Conservation (phyloP, 306 rosid genomes). For the Vigna trinervia region DNA sequence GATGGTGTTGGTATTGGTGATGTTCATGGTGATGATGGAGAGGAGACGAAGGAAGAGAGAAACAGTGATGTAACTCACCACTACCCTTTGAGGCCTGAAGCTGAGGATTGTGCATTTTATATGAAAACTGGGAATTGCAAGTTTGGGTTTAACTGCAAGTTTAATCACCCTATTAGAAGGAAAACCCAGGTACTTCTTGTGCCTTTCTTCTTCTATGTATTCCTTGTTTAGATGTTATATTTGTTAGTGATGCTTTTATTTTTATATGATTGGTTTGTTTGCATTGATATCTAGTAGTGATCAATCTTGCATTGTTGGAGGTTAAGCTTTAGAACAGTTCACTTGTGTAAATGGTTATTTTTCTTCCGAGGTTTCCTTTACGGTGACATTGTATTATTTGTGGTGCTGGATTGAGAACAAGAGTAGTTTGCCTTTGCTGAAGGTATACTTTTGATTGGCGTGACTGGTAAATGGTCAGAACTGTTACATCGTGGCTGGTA, state of each 20-base stretch:
- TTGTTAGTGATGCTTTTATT: slow-evolving; percentile 21
- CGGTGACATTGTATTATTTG: slow-evolving; percentile 4
- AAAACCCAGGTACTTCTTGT: slow-evolving; percentile 62
- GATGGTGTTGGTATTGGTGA: not conserved
- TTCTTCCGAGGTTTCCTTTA: slow-evolving; percentile 20
- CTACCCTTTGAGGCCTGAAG: slow-evolving; percentile 89
- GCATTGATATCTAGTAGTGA: not conserved
- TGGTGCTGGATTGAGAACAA: slow-evolving; percentile 23
- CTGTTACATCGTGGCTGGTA: not conserved
- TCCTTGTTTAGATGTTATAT: not conserved
- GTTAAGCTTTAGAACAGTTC: not conserved
- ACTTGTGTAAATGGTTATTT: slow-evolving; percentile 1
- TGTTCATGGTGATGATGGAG: slow-evolving; percentile 36
- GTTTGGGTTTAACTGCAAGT: slow-evolving; percentile 87
- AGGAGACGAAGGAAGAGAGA: slow-evolving; percentile 35
- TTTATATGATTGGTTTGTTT: not conserved
- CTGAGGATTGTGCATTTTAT: slow-evolving; percentile 88
- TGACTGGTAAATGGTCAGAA: slow-evolving; percentile 15
- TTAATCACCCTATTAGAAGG: slow-evolving; percentile 82
- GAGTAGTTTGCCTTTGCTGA: slow-evolving; percentile 24
- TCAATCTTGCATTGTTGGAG: not conserved
- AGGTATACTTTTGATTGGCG: slow-evolving; percentile 33
- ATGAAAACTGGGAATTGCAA: slow-evolving; percentile 89
- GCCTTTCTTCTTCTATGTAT: not conserved
- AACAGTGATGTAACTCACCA: slow-evolving; percentile 45